Evolutionary conservation across 192 early-diverging fungal genomes (phyloP), one percentile per base, ranked within the genome.

Genomic region (Backusella australiensis): DNA sequence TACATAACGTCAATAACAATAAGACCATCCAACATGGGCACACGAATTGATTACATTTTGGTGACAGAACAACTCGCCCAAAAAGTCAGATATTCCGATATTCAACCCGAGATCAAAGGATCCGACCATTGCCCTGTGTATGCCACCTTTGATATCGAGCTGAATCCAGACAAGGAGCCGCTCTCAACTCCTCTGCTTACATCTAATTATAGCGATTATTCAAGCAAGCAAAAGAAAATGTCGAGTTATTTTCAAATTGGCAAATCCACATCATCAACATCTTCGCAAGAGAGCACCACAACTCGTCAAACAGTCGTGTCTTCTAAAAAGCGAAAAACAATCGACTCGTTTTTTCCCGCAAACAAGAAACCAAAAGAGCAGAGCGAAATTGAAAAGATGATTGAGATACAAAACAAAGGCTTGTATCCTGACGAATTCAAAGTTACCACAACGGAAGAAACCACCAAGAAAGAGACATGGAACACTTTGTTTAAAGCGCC

Each of bases 101-200:
- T 94, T 4, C 78, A 89, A 38, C 84, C 89, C 7, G 72, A 88
- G 1, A 77, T 94, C 14, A 78, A 89, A 67, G 95, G 95, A 8
- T 92, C 90, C 17, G 95, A 96, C 80, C 95, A 96, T 77, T 96
- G 95, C 74, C 94, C 93, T 1, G 91, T 95, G 1, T 76, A 84
- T 38, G 56, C 56, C 8, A 63, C 14, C 26, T 26, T 63, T 63
- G 56, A 63, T 7, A 63, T 63, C 1, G 23, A 63, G 12, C 29
- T 63, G n/a, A 63, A 29, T 29, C 56, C 21, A 29, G 26, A 29
- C 12, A 29, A 63, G 9, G 56, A 63, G 12, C 56, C 56, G 11
- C 56, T 63, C 11, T 14, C 23, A 9, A 34, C 67, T 8, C 67
- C 29, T n/a, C 17, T 68, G 29, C 67, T 68, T 68, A 68, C 35